Percentiles rank a stretch among this genome's conserved stretches.
Evolutionary conservation across 2,329 filamentous ascomycete species (phyloP).

Genomic region (Penicillium paneum): DNA sequence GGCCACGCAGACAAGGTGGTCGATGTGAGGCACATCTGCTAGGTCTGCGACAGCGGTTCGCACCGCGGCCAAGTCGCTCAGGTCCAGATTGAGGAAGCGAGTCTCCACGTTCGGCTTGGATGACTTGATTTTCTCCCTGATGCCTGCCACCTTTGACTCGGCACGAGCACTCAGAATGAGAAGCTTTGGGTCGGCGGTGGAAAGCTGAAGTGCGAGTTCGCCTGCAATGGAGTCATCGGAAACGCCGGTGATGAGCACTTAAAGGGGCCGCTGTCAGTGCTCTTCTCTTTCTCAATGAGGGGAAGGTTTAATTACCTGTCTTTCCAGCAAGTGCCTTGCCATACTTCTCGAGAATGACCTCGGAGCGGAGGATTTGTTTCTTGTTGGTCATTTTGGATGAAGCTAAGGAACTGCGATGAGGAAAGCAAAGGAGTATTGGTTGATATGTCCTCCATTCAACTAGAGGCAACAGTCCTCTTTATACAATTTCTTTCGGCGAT

Average conservation of each 20-base stretch:
- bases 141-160: constrained; percentile 14
- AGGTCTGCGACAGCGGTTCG: constrained; percentile 13
- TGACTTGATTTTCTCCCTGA: constrained; percentile 18
- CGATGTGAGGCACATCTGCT: constrained; percentile 16
- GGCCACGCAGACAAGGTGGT: constrained; percentile 19
- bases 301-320: constrained; percentile 9
- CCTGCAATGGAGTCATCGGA: constrained; percentile 23
- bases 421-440: not conserved
- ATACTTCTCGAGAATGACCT: constrained; percentile 19
- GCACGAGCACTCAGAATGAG: constrained; percentile 23
- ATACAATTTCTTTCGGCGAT: not conserved
- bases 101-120: constrained; percentile 16
- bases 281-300: accelerated
- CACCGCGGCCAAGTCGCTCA: constrained; percentile 13
- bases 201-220: constrained; percentile 22
- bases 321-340: constrained; percentile 18
- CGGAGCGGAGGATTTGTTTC: constrained; percentile 17
- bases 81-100: constrained; percentile 22
- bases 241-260: constrained; percentile 27
- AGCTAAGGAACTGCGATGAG: not conserved
- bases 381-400: constrained; percentile 8
- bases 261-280: not conserved
- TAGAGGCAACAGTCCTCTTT: not conserved
- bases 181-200: constrained; percentile 17
- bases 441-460: not conserved